Evolutionary conservation across 805 yeast species (phyloP).

Genomic region (Wickerhamomyces bovis): DNA sequence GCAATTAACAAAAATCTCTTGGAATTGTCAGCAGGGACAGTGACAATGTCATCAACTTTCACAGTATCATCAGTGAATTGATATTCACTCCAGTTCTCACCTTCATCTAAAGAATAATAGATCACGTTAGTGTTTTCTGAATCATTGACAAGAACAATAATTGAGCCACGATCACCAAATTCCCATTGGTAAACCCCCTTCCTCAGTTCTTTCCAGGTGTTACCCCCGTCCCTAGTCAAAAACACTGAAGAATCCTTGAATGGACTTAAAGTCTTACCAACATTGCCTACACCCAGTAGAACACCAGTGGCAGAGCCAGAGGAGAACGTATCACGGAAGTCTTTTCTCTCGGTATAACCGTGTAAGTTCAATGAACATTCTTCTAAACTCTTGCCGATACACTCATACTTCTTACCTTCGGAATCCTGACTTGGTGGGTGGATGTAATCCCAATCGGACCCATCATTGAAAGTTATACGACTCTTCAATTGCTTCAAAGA

Average conservation of each 20-base stretch:
- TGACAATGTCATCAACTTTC: slow-evolving; percentile 64
- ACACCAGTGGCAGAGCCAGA: slow-evolving; percentile 88
- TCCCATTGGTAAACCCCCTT: slow-evolving; percentile 88
- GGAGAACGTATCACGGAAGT: slow-evolving; percentile 77
- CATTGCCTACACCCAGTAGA: slow-evolving; percentile 84
- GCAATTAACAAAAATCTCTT: slow-evolving; percentile 66
- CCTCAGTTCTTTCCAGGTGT: slow-evolving; percentile 74
- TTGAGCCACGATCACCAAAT: slow-evolving; percentile 90
- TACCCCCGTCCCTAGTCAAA: slow-evolving; percentile 82
- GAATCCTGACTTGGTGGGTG: slow-evolving; percentile 66
- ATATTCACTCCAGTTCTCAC: slow-evolving; percentile 65
- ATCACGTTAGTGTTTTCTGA: slow-evolving; percentile 51
- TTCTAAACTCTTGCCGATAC: slow-evolving; percentile 43
- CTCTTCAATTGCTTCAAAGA: slow-evolving; percentile 57
- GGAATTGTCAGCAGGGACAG: slow-evolving; percentile 87
- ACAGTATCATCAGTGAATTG: slow-evolving; percentile 55
- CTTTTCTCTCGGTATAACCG: slow-evolving; percentile 84
- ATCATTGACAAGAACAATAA: slow-evolving; percentile 64
- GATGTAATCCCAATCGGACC: slow-evolving; percentile 75
- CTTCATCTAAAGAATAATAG: slow-evolving; percentile 71
- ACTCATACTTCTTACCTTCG: slow-evolving; percentile 48
- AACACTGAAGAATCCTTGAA: slow-evolving; percentile 58
- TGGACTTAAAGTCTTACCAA: slow-evolving; percentile 55
- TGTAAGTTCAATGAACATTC: slow-evolving; percentile 80
- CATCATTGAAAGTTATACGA: slow-evolving; percentile 82